Evolutionary conservation across 1,284 basidiomycete species (phyloP).

Genomic region (Ganoderma meredithae): DNA sequence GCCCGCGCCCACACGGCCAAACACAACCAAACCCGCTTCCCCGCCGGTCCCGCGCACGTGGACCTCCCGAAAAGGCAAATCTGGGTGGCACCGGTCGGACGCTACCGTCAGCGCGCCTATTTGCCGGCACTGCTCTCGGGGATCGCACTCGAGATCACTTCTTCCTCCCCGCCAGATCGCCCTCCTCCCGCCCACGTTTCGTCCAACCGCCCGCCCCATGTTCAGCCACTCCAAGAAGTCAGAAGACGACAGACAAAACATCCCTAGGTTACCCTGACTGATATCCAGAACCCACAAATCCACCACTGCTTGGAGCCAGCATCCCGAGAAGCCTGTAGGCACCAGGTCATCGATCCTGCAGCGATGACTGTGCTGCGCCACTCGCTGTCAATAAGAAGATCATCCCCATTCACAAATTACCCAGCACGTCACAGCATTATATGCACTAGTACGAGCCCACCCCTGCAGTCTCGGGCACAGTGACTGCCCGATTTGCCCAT

Average conservation of each 20-base stretch:
- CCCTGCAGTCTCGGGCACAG: not conserved
- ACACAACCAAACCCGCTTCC: conserved; percentile 13
- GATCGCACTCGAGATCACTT: not conserved
- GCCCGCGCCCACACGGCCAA: conserved; percentile 18
- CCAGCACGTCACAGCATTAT: not conserved
- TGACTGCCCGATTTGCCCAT: not conserved
- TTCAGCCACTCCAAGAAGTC: not conserved
- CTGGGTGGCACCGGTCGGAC: conserved; percentile 9
- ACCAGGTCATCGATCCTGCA: not conserved
- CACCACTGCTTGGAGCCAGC: not conserved
- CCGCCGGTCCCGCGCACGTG: conserved; percentile 16
- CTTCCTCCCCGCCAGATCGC: not conserved
- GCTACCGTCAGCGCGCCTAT: conserved; percentile 4
- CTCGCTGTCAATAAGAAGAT: not conserved
- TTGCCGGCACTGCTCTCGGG: not conserved
- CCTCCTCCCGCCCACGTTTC: conserved; percentile 11
- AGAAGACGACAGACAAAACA: not conserved
- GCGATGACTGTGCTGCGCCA: not conserved
- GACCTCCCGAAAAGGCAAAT: not conserved
- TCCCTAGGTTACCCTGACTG: conserved; percentile 4
- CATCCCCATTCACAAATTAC: not conserved
- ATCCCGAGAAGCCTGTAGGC: not conserved
- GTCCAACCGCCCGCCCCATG: conserved; percentile 10
- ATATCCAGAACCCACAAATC: not conserved
- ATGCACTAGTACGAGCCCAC: not conserved